phyloP scores from a whole-genome alignment of 2,329 filamentous ascomycete species.

The Aspergillus brunneoviolaceus region DNA sequence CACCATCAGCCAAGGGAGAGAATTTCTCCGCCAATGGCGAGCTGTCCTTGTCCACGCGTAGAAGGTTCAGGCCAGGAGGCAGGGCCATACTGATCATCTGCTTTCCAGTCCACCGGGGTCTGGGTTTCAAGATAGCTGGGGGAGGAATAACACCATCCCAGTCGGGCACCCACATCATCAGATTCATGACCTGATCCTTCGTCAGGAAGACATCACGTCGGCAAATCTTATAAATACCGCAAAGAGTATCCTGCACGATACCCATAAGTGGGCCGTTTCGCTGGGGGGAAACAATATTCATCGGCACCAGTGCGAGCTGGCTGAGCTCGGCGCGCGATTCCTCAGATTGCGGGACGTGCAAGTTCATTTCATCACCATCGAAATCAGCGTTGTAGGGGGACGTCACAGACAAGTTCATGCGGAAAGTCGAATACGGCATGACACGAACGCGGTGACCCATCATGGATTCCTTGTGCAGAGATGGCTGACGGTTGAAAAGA shows the following conservation, averaged over 20 bases:
- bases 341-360: constrained; percentile 97
- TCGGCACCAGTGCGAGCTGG: constrained; percentile 94
- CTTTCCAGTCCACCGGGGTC: constrained; percentile 95
- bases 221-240: constrained; percentile 95
- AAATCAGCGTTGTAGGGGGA: constrained; percentile 99
- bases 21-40: constrained; percentile 54
- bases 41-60: constrained; percentile 65
- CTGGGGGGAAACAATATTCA: constrained; percentile 97
- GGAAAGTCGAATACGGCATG: constrained; percentile 99
- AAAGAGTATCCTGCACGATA: constrained; percentile 97
- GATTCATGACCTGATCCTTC: constrained; percentile 91
- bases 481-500: constrained; percentile 99
- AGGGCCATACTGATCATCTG: constrained; percentile 94
- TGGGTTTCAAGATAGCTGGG: constrained; percentile 90
- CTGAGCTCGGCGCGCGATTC: constrained; percentile 94
- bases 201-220: constrained; percentile 87
- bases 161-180: constrained; percentile 94
- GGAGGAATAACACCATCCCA: constrained; percentile 95
- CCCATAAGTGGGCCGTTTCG: constrained; percentile 97
- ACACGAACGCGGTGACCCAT: constrained; percentile 98
- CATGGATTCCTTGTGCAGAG: constrained; percentile 99
- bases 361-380: constrained; percentile 99
- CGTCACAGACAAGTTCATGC: constrained; percentile 94
- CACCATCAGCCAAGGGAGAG: constrained; percentile 70
- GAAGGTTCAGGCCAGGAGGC: constrained; percentile 76